A percentile compares a stretch with the other conserved stretches of the same genome.
Evolutionary conservation across 208 protist genomes (phyloP).

Genomic region (Sergeia podlipaevii): DNA sequence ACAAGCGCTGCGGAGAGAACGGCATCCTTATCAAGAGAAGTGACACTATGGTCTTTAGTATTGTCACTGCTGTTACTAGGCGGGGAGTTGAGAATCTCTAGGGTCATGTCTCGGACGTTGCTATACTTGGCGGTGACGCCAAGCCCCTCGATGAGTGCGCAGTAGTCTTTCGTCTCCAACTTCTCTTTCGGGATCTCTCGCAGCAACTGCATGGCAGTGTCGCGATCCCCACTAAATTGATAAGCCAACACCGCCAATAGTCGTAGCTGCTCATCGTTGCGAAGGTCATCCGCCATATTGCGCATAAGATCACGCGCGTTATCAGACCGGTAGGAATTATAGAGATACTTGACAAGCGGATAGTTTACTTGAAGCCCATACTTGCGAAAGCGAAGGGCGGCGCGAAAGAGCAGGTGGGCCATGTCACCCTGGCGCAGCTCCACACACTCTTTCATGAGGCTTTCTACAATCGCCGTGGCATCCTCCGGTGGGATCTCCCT

Average conservation of each 20-base stretch:
- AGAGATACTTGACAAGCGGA: conserved; percentile 70
- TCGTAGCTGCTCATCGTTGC: conserved; percentile 37
- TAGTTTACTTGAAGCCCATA: conserved; percentile 66
- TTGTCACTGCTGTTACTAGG: too few species aligned
- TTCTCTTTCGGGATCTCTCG: conserved; percentile 36
- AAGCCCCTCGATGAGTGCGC: conserved; percentile 66
- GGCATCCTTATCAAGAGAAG: conserved; percentile 35
- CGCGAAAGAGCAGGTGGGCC: conserved; percentile 89
- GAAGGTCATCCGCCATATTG: conserved; percentile 81
- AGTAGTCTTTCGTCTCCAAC: conserved; percentile 51
- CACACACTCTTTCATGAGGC: conserved; percentile 88
- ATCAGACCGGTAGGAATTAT: conserved; percentile 78
- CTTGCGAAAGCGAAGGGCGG: conserved; percentile 84
- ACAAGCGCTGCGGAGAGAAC: conserved; percentile 52
- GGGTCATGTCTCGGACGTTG: conserved; percentile 31
- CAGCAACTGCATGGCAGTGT: conserved; percentile 37
- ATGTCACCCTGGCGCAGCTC: conserved; percentile 87
- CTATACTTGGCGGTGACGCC: conserved; percentile 52
- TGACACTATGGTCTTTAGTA: not conserved
- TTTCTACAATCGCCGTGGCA: conserved; percentile 73
- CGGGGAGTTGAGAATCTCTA: conserved; percentile 19
- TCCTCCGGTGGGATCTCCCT: conserved; percentile 61
- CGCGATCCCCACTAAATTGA: conserved; percentile 46
- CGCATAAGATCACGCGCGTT: conserved; percentile 81
- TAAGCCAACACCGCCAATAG: conserved; percentile 72